Conservation (phyloP, 257 asterid species). For the Ballota nigra region DNA sequence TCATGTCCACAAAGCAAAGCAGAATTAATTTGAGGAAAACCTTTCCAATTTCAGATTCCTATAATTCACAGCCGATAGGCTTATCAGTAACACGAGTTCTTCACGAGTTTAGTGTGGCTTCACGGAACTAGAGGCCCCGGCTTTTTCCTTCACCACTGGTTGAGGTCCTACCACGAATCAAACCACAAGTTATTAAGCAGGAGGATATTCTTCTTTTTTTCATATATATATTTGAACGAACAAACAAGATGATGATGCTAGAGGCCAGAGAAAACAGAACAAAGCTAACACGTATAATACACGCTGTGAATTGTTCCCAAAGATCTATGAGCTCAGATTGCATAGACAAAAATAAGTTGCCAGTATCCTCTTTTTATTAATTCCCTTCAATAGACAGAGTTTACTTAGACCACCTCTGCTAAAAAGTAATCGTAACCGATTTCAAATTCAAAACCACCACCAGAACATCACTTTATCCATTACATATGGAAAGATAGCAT, state of each 20-base stretch:
- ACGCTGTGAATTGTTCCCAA: neutral
- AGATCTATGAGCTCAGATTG: too few species aligned
- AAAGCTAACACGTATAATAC: neutral
- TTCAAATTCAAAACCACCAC: neutral
- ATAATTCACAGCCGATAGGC: neutral
- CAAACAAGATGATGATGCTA: neutral
- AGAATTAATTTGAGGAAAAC: neutral
- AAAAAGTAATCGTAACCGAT: neutral
- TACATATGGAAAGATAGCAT: neutral
- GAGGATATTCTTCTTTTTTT: neutral
- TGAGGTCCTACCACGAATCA: slow-evolving; percentile 48
- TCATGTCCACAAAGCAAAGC: neutral
- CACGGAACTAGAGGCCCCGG: slow-evolving; percentile 25
- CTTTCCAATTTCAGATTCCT: neutral
- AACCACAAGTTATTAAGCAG: neutral
- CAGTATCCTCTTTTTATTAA: neutral
- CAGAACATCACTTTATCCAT: neutral
- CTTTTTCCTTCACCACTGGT: slow-evolving; percentile 42
- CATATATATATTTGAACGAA: neutral
- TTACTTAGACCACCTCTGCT: neutral
- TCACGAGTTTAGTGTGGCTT: slow-evolving; percentile 27
- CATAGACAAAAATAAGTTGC: neutral
- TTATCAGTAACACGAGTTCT: neutral
- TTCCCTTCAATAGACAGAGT: neutral
- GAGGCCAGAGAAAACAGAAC: neutral